phyloP scores from a whole-genome alignment of 78 protist genomes.

The Emiliania huxleyi region DNA sequence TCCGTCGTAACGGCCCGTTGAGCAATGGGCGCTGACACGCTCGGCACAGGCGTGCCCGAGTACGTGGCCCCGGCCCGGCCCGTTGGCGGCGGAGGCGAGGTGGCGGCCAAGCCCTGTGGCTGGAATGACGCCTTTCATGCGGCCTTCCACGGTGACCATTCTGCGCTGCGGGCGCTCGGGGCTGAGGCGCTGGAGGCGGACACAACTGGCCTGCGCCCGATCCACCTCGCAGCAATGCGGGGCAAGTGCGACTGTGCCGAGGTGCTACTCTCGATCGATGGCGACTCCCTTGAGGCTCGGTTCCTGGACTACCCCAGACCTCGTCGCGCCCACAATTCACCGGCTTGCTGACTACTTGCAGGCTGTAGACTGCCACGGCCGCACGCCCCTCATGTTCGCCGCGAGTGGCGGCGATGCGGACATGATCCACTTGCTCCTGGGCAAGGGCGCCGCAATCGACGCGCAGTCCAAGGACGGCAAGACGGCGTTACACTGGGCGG shows the following conservation, averaged over 20 bases:
- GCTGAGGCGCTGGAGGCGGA: background rate
- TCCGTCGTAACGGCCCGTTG: too few species aligned
- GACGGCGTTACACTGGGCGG: background rate
- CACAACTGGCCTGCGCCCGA: background rate
- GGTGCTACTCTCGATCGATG: background rate
- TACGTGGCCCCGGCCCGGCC: background rate
- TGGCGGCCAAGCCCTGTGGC: background rate
- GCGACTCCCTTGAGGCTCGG: too few species aligned
- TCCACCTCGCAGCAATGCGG: background rate
- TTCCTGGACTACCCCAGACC: too few species aligned
- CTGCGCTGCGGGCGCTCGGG: background rate
- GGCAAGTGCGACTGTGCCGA: background rate
- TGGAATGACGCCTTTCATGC: background rate
- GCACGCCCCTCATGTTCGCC: background rate
- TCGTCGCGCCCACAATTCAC: too few species aligned
- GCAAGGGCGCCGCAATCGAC: background rate
- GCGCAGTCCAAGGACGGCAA: background rate
- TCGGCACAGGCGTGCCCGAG: background rate
- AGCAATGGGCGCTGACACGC: too few species aligned
- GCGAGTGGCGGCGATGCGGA: background rate
- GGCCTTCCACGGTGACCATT: background rate
- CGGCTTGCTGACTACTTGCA: too few species aligned
- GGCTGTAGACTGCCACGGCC: background rate
- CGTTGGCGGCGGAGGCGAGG: background rate
- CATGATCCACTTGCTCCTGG: background rate